phyloP scores from a whole-genome alignment of 2,329 filamentous ascomycete species.

The Penicillium sp. region DNA sequence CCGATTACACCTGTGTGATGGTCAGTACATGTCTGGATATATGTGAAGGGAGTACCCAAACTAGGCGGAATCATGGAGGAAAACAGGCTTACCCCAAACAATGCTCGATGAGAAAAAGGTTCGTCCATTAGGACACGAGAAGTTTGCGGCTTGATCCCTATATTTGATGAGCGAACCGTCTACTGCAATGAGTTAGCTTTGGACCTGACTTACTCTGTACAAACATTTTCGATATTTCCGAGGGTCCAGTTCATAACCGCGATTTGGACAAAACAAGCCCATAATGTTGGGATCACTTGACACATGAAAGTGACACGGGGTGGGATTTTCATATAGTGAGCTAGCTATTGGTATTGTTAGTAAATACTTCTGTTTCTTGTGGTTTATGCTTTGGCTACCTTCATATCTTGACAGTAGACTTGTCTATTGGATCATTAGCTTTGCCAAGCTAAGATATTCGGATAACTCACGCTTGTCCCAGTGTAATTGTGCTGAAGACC shows the following conservation, averaged over 20 bases:
- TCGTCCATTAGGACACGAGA: slow-evolving; percentile 55
- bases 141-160: slow-evolving; percentile 51
- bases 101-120: slow-evolving; percentile 66
- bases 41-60: not conserved
- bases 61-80: not conserved
- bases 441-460: not conserved
- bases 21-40: not conserved
- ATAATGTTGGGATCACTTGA: slow-evolving; percentile 50
- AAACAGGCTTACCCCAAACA: slow-evolving; percentile 58
- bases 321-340: slow-evolving; percentile 35
- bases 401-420: slow-evolving; percentile 17
- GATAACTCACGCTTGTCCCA: slow-evolving; percentile 24
- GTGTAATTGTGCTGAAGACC: slow-evolving; percentile 26
- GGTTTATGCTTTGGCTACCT: slow-evolving; percentile 1
- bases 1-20: slow-evolving; percentile 64
- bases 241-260: slow-evolving; percentile 49
- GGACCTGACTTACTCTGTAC: slow-evolving; percentile 30
- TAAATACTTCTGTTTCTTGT: not conserved
- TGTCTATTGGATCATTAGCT: slow-evolving; percentile 8
- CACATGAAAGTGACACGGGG: slow-evolving; percentile 50
- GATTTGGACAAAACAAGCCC: slow-evolving; percentile 47
- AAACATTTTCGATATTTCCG: slow-evolving; percentile 44
- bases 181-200: not conserved
- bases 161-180: not conserved
- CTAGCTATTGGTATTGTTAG: slow-evolving; percentile 9